Conservation (phyloP, 768 basidiomycete species). For the Phaeotremella skinneri region DNA sequence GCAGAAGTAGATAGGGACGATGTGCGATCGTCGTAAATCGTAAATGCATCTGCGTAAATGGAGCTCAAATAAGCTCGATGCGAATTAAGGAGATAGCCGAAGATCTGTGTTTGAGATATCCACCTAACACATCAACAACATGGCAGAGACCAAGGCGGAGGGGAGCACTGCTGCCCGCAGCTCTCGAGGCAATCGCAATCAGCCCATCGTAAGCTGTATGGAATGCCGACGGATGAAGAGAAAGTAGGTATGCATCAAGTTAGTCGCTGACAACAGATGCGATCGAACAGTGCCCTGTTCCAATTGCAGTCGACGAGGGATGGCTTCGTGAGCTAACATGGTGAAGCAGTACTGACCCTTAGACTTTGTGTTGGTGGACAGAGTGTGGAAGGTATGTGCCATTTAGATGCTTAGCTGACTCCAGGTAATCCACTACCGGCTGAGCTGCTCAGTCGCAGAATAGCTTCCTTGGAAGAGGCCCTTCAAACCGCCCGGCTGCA, state of each 20-base stretch:
- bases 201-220: conserved; percentile 8
- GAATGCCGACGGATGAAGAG: conserved; percentile 11
- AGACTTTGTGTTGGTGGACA: conserved; percentile 1
- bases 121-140: too few species aligned
- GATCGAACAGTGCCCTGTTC: conserved; percentile 5
- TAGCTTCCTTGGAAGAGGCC: not conserved
- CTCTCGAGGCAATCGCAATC: conserved; percentile 7
- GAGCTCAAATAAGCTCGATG: too few species aligned
- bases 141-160: too few species aligned
- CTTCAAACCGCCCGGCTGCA: not conserved
- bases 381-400: not conserved
- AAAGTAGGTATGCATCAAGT: not conserved
- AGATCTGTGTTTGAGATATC: too few species aligned
- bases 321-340: not conserved
- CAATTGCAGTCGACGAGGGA: conserved; percentile 7
- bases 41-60: too few species aligned
- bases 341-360: not conserved
- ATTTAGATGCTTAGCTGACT: not conserved
- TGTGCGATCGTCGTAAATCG: too few species aligned
- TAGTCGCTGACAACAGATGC: not conserved
- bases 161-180: not conserved
- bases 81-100: too few species aligned
- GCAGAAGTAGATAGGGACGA: too few species aligned
- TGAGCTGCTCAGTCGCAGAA: not conserved
- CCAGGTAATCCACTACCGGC: not conserved